Evolutionary conservation across 2,329 filamentous ascomycete species (phyloP), one percentile per base, ranked within the genome.

Genomic region (Pseudopithomyces chartarum): DNA sequence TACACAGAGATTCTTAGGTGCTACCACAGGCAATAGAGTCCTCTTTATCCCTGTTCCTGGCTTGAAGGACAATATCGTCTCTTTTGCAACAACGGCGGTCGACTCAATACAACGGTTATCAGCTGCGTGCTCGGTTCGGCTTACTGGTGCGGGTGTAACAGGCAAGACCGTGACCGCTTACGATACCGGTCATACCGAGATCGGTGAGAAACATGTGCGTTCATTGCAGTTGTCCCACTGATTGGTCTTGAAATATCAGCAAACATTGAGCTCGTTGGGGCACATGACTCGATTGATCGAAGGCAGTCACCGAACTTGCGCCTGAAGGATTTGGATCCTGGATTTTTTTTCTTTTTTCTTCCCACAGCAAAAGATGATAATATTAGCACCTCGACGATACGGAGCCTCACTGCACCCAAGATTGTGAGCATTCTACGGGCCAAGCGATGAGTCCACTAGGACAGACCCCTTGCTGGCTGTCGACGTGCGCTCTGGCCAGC

Each of bases 261-360:
- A 4, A 29, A 8, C 26, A 29, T 29, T 29, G 26, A 29, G 26
- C 26, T 29, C 26, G 26, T 29, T 4, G 26, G 26, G 26, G 8
- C 26, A 29, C 26, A 29, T 29, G 26, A 29, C 26, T 29, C 26
- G 26, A 29, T 5, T 29, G 26, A 29, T 29, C 26, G 26, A 29
- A 50, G 13, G 40, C 29, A 38, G 13, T 47, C 26, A 44, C 29
- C 33, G 26, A 46, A 20, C 23, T 36, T 50, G 40, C 34, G 38
- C 36, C 48, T 51, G 36, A 42, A 51, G 48, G 48, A 51, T 23
- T 20, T 17, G 38, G 20, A 51, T 51, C 48, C 48, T 51, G 32
- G 48, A 15, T 29, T 29, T 12, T 29, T 34, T 39, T 32, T 11
- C 19, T 23, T 12, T 23, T 38, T 23, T 29, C 8, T 29, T 29